Evolutionary conservation across 1,139 yeast genomes (phyloP).

Genomic region (Protomyces arabidopsidicola): DNA sequence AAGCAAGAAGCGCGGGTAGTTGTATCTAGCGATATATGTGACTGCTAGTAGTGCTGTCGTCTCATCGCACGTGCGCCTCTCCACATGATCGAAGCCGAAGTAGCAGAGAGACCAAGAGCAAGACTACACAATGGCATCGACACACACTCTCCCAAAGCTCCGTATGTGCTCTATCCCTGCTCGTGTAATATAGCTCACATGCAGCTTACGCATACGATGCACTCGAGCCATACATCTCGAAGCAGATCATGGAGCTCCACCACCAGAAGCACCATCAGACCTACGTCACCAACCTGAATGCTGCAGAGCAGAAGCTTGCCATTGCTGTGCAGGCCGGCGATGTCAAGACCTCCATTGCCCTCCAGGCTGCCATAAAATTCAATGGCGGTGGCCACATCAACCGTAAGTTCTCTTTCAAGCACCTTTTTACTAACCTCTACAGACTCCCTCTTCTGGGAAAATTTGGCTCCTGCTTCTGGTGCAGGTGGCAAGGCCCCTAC

Average conservation of each 20-base stretch:
- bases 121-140: background rate
- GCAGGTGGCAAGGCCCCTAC: conserved; percentile 83
- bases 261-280: conserved; percentile 94
- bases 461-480: conserved; percentile 70
- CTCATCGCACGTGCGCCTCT: too few relatives aligned
- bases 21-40: too few relatives aligned
- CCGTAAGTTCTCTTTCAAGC: conserved; percentile 45
- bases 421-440: background rate
- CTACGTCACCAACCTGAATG: conserved; percentile 82
- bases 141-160: background rate
- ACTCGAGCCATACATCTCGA: conserved; percentile 84
- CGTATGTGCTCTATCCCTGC: background rate
- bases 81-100: too few relatives aligned
- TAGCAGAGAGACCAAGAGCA: background rate
- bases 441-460: conserved; percentile 72
- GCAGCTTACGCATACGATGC: conserved; percentile 42
- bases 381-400: conserved; percentile 93
- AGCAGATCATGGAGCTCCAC: conserved; percentile 70
- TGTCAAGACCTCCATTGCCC: conserved; percentile 58
- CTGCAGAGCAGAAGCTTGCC: conserved; percentile 70
- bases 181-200: background rate
- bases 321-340: conserved; percentile 67
- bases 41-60: too few relatives aligned
- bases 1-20: conserved; percentile 12
- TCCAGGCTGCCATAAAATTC: conserved; percentile 80